Evolutionary conservation across 805 yeast species (phyloP).

Genomic region (baker's yeast (Saccharomyces cerevisiae)): DNA sequence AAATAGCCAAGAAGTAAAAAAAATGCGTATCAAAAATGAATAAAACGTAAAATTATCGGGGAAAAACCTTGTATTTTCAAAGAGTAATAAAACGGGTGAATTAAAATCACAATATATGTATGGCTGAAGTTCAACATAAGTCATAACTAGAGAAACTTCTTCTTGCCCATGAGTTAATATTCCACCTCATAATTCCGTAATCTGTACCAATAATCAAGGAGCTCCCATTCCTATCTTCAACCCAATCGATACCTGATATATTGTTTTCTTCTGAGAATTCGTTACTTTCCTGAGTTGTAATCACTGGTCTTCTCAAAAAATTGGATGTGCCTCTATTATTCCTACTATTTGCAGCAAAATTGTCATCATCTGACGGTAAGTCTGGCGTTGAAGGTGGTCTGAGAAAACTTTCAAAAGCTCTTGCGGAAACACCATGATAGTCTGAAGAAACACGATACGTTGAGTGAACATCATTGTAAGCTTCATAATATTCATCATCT

Average conservation of each 20-base stretch:
- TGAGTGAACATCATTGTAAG: conserved; percentile 8
- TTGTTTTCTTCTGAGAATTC: conserved; percentile 36
- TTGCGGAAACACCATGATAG: neutral
- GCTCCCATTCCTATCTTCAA: conserved; percentile 42
- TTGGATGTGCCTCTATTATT: neutral
- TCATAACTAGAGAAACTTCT: conserved; percentile 52
- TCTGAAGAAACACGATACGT: neutral
- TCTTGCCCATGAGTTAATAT: conserved; percentile 55
- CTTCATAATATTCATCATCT: conserved; percentile 18
- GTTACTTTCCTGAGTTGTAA: conserved; percentile 6
- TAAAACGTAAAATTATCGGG: neutral
- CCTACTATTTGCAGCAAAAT: neutral
- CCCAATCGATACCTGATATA: conserved; percentile 56
- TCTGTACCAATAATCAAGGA: conserved; percentile 54
- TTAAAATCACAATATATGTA: neutral
- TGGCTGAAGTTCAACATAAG: conserved; percentile 27
- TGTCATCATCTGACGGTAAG: neutral
- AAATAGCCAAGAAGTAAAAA: neutral
- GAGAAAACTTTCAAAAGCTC: neutral
- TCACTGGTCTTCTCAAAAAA: conserved; percentile 1
- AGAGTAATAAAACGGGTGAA: neutral
- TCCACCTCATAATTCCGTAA: conserved; percentile 64
- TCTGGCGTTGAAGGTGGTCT: neutral
- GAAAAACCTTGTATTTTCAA: neutral
- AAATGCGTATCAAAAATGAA: neutral